Conservation (phyloP, 192 early-diverging fungal species). For the Podila epigama region DNA sequence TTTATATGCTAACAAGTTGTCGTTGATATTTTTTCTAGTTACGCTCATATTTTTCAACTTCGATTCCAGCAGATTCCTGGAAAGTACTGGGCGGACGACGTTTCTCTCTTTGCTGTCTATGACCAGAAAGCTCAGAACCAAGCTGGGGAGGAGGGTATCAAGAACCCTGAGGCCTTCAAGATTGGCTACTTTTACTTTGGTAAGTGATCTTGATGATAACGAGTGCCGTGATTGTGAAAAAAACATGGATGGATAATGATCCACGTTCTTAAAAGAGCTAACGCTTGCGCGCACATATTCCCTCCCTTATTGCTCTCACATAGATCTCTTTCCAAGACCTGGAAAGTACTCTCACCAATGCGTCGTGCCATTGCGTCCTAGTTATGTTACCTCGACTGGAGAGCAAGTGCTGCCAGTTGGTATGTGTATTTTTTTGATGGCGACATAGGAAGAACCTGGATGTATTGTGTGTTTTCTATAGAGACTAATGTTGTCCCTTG, state of each 20-base stretch:
- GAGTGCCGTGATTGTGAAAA: too few species aligned
- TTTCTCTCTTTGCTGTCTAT: conserved; percentile 79
- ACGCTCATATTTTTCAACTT: conserved; percentile 75
- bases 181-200: conserved; percentile 46
- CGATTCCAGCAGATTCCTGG: conserved; percentile 69
- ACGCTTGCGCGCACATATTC: too few species aligned
- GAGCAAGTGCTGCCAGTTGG: conserved; percentile 33
- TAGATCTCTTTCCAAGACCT: conserved; percentile 80
- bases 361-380: conserved; percentile 77
- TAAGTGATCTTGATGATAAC: not conserved
- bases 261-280: too few species aligned
- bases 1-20: not conserved
- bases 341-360: conserved; percentile 84
- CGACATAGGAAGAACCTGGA: too few species aligned
- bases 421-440: not conserved
- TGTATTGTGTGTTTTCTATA: too few species aligned
- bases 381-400: conserved; percentile 57
- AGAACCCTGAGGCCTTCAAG: conserved; percentile 22
- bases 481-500: not conserved
- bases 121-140: conserved; percentile 63
- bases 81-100: conserved; percentile 80
- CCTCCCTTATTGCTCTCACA: not conserved
- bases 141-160: conserved; percentile 14
- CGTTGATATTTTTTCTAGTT: conserved; percentile 51
- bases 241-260: too few species aligned